Evolutionary conservation across 1,284 basidiomycete species (phyloP).

Genomic region (Naganishia cerealis): DNA sequence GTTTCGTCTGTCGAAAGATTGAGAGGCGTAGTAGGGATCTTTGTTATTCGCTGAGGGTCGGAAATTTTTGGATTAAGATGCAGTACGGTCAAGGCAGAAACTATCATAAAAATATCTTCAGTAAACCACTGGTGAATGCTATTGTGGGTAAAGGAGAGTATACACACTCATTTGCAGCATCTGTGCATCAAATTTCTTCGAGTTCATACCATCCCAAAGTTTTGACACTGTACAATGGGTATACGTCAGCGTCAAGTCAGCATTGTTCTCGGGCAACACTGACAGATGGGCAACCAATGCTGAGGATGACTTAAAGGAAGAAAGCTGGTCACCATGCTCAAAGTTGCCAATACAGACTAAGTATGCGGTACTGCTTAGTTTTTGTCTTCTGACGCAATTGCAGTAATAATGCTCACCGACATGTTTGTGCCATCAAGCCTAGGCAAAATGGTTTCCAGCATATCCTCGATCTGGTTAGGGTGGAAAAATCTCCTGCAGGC

Average conservation of each 20-base stretch:
- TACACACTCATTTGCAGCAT: conserved; percentile 67
- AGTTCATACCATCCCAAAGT: conserved; percentile 78
- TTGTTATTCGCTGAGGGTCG: conserved; percentile 33
- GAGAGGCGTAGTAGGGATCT: conserved; percentile 21
- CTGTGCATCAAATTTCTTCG: conserved; percentile 77
- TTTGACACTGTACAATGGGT: conserved; percentile 60
- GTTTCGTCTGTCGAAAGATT: conserved; percentile 42
- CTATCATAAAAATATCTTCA: not conserved
- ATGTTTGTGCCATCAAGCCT: conserved; percentile 72
- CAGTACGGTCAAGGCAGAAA: conserved; percentile 34
- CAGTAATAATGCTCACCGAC: conserved; percentile 58
- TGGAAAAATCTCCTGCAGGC: conserved; percentile 82
- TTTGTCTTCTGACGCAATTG: conserved; percentile 23
- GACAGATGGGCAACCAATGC: conserved; percentile 70
- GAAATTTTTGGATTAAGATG: conserved; percentile 36
- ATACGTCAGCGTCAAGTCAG: not conserved
- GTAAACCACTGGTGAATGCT: not conserved
- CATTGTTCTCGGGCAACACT: conserved; percentile 29
- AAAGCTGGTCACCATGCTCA: conserved; percentile 79
- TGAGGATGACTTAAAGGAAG: conserved; percentile 75
- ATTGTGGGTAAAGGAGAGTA: not conserved
- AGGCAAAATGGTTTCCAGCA: conserved; percentile 68
- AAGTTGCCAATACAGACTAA: conserved; percentile 71
- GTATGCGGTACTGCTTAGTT: not conserved
- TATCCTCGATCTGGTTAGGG: conserved; percentile 80